Percentiles rank a stretch among this genome's conserved stretches.
Evolutionary conservation across 148 eudicot genomes (phyloP).

Genomic region (Drosera capensis): DNA sequence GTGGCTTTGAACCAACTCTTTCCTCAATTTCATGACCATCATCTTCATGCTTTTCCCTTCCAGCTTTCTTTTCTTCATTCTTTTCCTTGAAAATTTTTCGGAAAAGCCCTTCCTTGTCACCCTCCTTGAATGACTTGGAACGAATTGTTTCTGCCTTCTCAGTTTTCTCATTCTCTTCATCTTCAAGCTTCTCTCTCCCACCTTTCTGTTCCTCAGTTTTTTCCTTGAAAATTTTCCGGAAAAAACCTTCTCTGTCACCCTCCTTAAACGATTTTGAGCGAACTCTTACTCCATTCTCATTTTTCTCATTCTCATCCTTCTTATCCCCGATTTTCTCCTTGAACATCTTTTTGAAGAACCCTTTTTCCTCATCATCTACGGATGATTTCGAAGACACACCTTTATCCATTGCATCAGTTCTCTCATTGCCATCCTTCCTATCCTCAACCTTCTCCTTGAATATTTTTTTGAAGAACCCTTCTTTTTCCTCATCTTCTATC

Average conservation of each 20-base stretch:
- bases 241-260: too few species aligned
- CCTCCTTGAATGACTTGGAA: too few species aligned
- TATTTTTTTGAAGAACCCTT: slow-evolving; percentile 43
- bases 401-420: slow-evolving; percentile 18
- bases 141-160: too few species aligned
- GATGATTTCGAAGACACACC: slow-evolving; percentile 7
- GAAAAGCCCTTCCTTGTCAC: too few species aligned
- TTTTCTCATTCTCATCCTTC: slow-evolving; percentile 1
- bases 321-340: slow-evolving; percentile 34
- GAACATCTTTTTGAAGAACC: slow-evolving; percentile 31
- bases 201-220: too few species aligned
- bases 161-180: too few species aligned
- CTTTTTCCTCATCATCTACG: slow-evolving; percentile 19
- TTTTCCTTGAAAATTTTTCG: not conserved
- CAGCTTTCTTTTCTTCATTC: not conserved
- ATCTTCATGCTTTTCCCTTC: too few species aligned
- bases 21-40: too few species aligned
- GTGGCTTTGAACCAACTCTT: too few species aligned
- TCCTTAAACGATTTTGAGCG: too few species aligned
- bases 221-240: too few species aligned
- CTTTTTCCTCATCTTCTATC: slow-evolving; percentile 33
- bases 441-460: slow-evolving; percentile 84
- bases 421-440: slow-evolving; percentile 54
- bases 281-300: not conserved
- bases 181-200: too few species aligned